Evolutionary conservation across 169 alveolate species (phyloP), one percentile per base, ranked within the genome.

Genomic region (Plasmodium cynomolgi): DNA sequence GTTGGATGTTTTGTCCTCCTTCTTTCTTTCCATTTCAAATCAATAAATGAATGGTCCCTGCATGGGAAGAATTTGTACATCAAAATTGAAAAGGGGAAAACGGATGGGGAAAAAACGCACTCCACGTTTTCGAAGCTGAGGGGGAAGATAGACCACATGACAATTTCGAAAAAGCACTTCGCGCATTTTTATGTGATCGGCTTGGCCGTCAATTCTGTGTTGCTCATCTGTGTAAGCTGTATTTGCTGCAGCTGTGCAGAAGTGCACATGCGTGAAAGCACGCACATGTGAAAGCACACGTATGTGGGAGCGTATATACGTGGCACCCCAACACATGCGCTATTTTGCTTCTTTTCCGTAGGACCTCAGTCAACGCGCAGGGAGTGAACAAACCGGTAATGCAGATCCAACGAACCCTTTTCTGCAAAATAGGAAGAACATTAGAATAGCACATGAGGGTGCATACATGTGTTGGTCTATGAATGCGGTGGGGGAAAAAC

Each of bases 11-110:
- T 93, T 39, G 58, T 91, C 58, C 92, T 95, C 37, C 90, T 96
- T 26, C 47, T 95, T 79, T 84, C 96, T 50, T 79, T 91, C 84
- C 75, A 73, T 34, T 79, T 39, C 44, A 83, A 83, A 74, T 20
- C 95, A n/a, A 71, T 96, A n/a, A 83, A 72, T 74, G 41, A 77
- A 20, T 96, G 96, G 97, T 84, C 97, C 23, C 71, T 91, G 26
- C 96, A 96, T 81, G 97, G 97, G 23, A 96, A 96, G 88, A 96
- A 93, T 54, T 77, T 86, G 39, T 50, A 90, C 31, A 74, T 91
- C 68, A 85, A 62, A 77, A 39, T 83, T 26, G 79, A 92, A 50
- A 54, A 91, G 84, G 91, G 81, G 23, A 93, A 56, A 84, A 50
- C 20, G 84, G 85, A 83, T 26, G 95, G 47, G 84, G 44, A 11